phyloP scores from a whole-genome alignment of 176 grass and related monocot genomes.

The Zea mays region Zm-B73-REFERENCE-NAM-5.0 NC_050096.1:265448501-265449000 shows the following conservation, averaged over 20 bases:
- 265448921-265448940: conserved; percentile 56
- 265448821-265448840: conserved; percentile 25
- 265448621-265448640: too few relatives aligned
- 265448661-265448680: conserved; percentile 56
- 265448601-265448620: too few relatives aligned
- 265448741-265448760: conserved; percentile 65
- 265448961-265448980: conserved; percentile 7
- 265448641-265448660: conserved; percentile 49
- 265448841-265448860: conserved; percentile 40
- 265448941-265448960: conserved; percentile 56
- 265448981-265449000: too few relatives aligned
- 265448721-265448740: conserved; percentile 51
- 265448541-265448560: conserved; percentile 26
- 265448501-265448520: conserved; percentile 51
- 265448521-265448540: conserved; percentile 50
- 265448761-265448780: too few relatives aligned
- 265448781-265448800: not conserved
- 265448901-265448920: conserved; percentile 61
- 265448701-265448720: conserved; percentile 45
- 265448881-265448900: conserved; percentile 46
- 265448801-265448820: not conserved
- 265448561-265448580: too few relatives aligned
- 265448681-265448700: conserved; percentile 42
- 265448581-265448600: too few relatives aligned
- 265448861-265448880: conserved; percentile 56